Base-by-base conservation (phyloP, 139 green algal species). In the Picocystis salinarum region DNA sequence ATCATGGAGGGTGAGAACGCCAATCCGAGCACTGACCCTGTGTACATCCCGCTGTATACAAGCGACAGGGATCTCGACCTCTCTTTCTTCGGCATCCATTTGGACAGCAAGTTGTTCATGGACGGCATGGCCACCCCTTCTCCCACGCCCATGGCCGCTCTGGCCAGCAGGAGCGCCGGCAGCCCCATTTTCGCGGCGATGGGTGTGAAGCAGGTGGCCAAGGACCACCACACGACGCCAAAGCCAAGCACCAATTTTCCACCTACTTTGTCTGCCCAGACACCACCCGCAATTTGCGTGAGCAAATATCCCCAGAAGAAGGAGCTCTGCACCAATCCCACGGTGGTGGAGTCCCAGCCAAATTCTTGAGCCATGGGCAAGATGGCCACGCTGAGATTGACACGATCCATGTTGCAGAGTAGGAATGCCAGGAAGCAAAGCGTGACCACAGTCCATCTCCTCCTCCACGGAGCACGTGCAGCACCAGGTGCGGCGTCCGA, bases 341-440 rank as follows among this genome's bases (percentile, higher is more conserved):
- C 26, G 36, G 25, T 23, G 20, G 0, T 70, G 2, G 62, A 40
- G 6, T 62, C 39, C 83, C 86, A 96, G 0, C 73, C 83, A 52
- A 93, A 75, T 54, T 84, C 72, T 10, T 54, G 31, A 4, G 81
- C 56, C 34, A 96, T 78, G 2, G 86, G 85, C 25, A 96, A 33
- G 53, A 96, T 85, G 48, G 84, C 85, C 1, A 96, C 74, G 31
- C 61, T 75, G 58, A 96, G 79, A 52, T 76, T 91, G 34, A 93
- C 89, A 22, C 83, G 65, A 63, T 95, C 85, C 70, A 94, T 87
- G 66, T 95, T 96, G 67, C 86, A 96, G n/a, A 96, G 57, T 45
- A 91, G 46, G 6, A 85, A 64, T 23, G 53, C 57, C 4, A 74
- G 3, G 2, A 73, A 60, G 20, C 66, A 66, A 19, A 80, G 46